Evolutionary conservation across 2,329 filamentous ascomycete genomes (phyloP).

Genomic region (Berkeleyomyces rouxiae): DNA sequence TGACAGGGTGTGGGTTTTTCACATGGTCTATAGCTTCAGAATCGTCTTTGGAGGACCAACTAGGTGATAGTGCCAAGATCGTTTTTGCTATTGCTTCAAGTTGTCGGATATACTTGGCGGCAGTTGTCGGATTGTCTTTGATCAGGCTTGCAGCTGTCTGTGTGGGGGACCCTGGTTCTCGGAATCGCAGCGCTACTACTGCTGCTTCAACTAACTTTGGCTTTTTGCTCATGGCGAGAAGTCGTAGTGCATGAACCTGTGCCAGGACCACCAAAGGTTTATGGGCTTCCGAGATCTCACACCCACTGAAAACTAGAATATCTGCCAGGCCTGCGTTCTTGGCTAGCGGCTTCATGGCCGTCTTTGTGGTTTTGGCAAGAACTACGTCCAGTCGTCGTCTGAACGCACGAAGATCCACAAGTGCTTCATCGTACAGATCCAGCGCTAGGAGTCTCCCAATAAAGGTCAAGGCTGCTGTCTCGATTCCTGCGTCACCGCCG

Average conservation of each 20-base stretch:
- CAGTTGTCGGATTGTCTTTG: slow-evolving; percentile 22
- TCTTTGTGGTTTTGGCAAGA: slow-evolving; percentile 15
- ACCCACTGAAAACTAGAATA: slow-evolving; percentile 42
- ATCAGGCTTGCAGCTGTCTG: slow-evolving; percentile 7
- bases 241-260: slow-evolving; percentile 47
- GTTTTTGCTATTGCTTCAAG: slow-evolving; percentile 49
- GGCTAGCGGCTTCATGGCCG: slow-evolving; percentile 21
- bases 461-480: slow-evolving; percentile 56
- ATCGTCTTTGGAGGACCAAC: slow-evolving; percentile 48
- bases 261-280: slow-evolving; percentile 42
- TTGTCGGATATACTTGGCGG: slow-evolving; percentile 44
- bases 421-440: slow-evolving; percentile 48
- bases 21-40: slow-evolving; percentile 33
- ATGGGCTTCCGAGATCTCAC: slow-evolving; percentile 26
- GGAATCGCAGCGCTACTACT: slow-evolving; percentile 36
- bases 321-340: slow-evolving; percentile 24
- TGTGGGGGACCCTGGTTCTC: slow-evolving; percentile 19
- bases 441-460: slow-evolving; percentile 48
- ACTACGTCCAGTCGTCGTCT: slow-evolving; percentile 42
- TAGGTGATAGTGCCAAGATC: slow-evolving; percentile 49
- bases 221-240: slow-evolving; percentile 44
- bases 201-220: slow-evolving; percentile 40
- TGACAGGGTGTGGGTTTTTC: slow-evolving; percentile 37
- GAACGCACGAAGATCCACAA: slow-evolving; percentile 50
- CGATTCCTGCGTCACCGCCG: slow-evolving; percentile 41